phyloP scores from a whole-genome alignment of 805 yeast genomes.

The Wickerhamiella brachini region DNA sequence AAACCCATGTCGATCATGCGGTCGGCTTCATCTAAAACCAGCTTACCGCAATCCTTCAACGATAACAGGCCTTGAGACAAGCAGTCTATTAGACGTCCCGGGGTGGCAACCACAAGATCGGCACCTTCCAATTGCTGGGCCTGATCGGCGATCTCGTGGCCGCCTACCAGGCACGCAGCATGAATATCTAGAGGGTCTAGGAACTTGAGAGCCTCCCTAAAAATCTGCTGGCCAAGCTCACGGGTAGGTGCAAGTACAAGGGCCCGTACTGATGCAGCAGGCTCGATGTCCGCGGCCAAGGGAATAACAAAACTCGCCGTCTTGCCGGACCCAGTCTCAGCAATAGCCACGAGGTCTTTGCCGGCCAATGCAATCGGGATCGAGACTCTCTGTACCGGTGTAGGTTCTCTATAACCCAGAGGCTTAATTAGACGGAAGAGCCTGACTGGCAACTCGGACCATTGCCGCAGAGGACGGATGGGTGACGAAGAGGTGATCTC shows the following conservation, averaged over 20 bases:
- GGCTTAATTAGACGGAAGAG: conserved; percentile 10
- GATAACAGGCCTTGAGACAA: conserved; percentile 52
- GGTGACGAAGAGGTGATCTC: conserved; percentile 44
- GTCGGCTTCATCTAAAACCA: conserved; percentile 90
- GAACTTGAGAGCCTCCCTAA: conserved; percentile 46
- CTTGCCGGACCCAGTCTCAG: conserved; percentile 94
- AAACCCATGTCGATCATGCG: conserved; percentile 93
- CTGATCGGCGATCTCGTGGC: conserved; percentile 71
- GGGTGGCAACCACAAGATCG: conserved; percentile 82
- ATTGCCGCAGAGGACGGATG: conserved; percentile 51
- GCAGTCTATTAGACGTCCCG: conserved; percentile 80
- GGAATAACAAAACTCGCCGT: conserved; percentile 78
- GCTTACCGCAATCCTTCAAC: conserved; percentile 45
- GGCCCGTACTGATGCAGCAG: conserved; percentile 35
- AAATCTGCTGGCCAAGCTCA: conserved; percentile 83
- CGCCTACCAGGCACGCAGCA: conserved; percentile 68
- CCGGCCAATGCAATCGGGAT: conserved; percentile 52
- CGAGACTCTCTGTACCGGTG: conserved; percentile 84
- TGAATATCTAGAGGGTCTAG: conserved; percentile 25
- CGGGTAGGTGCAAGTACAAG: conserved; percentile 83
- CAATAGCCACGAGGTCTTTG: conserved; percentile 73
- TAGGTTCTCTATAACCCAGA: conserved; percentile 47
- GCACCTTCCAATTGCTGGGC: conserved; percentile 45
- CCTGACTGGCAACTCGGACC: conserved; percentile 53
- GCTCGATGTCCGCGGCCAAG: conserved; percentile 38